Conservation (phyloP, 2,329 filamentous ascomycete species). For the Tolypocladium ophioglossoides region DNA sequence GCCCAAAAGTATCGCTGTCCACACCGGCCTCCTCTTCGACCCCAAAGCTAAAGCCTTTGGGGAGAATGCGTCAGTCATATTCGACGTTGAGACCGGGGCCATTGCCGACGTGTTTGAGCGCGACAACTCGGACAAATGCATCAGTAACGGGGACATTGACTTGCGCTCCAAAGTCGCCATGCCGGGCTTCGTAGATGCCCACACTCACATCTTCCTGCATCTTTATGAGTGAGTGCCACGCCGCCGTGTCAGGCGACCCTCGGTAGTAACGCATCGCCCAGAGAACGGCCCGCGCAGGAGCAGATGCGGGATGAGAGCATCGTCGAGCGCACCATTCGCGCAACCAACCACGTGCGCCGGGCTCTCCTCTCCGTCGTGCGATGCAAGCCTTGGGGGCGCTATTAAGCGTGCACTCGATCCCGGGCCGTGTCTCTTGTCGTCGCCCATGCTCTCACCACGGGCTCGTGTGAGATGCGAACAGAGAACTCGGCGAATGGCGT, state of each 20-base stretch:
- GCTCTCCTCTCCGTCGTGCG: conserved; percentile 42
- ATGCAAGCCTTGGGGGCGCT: conserved; percentile 39
- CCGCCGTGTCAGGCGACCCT: background rate
- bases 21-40: background rate
- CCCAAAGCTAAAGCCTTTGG: background rate
- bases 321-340: conserved; percentile 44
- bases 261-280: conserved; percentile 4
- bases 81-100: background rate
- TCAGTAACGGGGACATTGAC: conserved; percentile 32
- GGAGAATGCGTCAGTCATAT: background rate
- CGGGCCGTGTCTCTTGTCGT: conserved; percentile 46
- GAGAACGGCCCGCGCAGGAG: conserved; percentile 26
- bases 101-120: background rate
- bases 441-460: conserved; percentile 36
- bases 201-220: conserved; percentile 47
- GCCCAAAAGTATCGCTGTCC: background rate
- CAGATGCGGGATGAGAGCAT: conserved; percentile 49
- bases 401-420: conserved; percentile 43
- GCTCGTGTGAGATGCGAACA: conserved; percentile 36
- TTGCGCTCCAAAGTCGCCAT: conserved; percentile 41
- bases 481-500: conserved; percentile 25
- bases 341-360: conserved; percentile 38
- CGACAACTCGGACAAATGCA: background rate
- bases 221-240: conserved; percentile 25
- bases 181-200: conserved; percentile 43